phyloP scores from a whole-genome alignment of 805 yeast genomes.

The Candida pseudoglaebosa region DNA sequence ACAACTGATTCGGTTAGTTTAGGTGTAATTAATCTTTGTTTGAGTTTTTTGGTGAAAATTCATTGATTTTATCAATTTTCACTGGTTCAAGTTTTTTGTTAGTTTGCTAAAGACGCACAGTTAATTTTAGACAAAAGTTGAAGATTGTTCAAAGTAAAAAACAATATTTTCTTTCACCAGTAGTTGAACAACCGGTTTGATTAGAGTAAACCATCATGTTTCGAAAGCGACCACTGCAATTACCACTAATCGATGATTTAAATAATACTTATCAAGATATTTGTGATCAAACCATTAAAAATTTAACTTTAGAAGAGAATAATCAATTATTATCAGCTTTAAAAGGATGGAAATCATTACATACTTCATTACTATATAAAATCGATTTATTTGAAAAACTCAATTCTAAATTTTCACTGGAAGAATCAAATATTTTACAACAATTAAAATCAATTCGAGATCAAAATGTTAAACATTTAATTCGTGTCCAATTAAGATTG shows the following conservation, averaged over 20 bases:
- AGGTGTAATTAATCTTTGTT: no score
- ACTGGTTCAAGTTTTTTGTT: no score
- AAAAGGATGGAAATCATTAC: conserved; percentile 72
- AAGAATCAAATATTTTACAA: conserved; percentile 22
- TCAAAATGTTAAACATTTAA: conserved; percentile 40
- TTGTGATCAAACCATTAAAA: conserved; percentile 55
- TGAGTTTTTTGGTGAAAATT: no score
- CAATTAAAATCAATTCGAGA: conserved; percentile 37
- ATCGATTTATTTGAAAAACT: conserved; percentile 50
- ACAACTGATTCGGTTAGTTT: no score
- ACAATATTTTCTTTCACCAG: neutral
- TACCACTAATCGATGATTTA: conserved; percentile 47
- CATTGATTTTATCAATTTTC: no score
- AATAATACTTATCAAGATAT: conserved; percentile 59
- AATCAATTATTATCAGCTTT: conserved; percentile 51
- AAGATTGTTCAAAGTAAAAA: neutral
- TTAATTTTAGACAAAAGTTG: neutral
- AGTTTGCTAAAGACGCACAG: no score
- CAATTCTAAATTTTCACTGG: conserved; percentile 22
- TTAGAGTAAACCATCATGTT: conserved; percentile 37
- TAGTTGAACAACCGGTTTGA: neutral
- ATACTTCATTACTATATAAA: conserved; percentile 54
- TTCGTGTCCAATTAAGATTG: conserved; percentile 35
- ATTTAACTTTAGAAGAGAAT: conserved; percentile 55
- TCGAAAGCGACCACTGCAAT: conserved; percentile 57